phyloP scores from a whole-genome alignment of 2,329 filamentous ascomycete species.

The Fonsecaea monophora region DNA sequence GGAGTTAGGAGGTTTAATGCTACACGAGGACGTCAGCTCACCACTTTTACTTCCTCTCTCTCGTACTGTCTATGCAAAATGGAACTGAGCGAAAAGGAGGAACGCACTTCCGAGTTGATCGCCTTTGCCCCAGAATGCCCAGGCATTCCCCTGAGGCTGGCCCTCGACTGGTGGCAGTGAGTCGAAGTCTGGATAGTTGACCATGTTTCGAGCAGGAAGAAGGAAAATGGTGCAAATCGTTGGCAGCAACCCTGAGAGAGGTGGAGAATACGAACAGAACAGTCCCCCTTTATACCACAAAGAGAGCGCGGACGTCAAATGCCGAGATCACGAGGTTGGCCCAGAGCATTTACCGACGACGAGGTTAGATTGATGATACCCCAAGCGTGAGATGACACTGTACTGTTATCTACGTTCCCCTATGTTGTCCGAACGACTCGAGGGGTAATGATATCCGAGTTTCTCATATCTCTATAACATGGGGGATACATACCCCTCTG shows the following conservation, averaged over 20 bases:
- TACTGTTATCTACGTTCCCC: too few species aligned
- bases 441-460: too few species aligned
- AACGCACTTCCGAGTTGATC: slow-evolving; percentile 58
- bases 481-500: too few species aligned
- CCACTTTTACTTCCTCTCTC: not conserved
- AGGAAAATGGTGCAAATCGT: not conserved
- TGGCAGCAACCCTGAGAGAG: not conserved
- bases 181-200: slow-evolving; percentile 12
- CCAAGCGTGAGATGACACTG: too few species aligned
- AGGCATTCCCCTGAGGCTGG: slow-evolving; percentile 60
- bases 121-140: slow-evolving; percentile 59
- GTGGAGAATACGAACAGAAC: not conserved
- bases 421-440: too few species aligned
- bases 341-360: not conserved
- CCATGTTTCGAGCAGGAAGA: not conserved
- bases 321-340: not conserved
- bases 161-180: slow-evolving; percentile 15
- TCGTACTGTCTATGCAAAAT: not conserved
- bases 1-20: slow-evolving; percentile 61
- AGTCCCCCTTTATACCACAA: not conserved
- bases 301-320: not conserved
- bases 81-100: slow-evolving; percentile 11
- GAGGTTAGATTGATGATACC: not conserved
- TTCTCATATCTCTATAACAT: too few species aligned
- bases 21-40: not conserved